A percentile compares a stretch with the other conserved stretches of the same genome.
phyloP scores from a whole-genome alignment of 805 yeast species.

The Pichia deserticola region DNA sequence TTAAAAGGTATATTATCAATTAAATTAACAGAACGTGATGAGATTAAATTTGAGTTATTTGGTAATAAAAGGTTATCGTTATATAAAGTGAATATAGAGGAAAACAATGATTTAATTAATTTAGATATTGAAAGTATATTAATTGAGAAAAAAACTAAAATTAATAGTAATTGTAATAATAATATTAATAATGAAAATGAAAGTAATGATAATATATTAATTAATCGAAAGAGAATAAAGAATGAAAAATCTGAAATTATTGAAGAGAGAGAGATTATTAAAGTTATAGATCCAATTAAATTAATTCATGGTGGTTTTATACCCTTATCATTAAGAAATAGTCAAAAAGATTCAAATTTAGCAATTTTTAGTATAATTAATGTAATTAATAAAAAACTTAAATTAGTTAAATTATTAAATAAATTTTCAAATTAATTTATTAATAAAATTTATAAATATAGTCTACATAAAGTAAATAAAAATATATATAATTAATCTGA shows the following conservation, averaged over 20 bases:
- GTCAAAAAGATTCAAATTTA: constrained; percentile 13
- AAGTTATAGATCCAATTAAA: constrained; percentile 16
- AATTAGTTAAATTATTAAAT: constrained; percentile 6
- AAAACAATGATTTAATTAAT: too few species aligned
- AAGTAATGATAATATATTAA: background rate
- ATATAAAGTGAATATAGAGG: constrained; percentile 2
- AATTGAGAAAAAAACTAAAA: background rate
- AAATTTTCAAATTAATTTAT: background rate
- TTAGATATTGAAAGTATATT: background rate
- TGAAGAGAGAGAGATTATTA: constrained; percentile 1
- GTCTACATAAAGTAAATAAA: background rate
- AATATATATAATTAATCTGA: constrained; percentile 14
- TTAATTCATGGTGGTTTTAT: constrained; percentile 24
- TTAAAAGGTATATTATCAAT: constrained; percentile 1
- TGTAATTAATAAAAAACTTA: constrained; percentile 9
- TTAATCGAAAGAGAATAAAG: constrained; percentile 6
- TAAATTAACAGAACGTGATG: constrained; percentile 12
- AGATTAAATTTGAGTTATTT: constrained; percentile 4
- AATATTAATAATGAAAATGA: background rate
- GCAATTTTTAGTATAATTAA: constrained; percentile 8
- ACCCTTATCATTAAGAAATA: constrained; percentile 14
- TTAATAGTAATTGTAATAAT: background rate
- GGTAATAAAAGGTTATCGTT: constrained; percentile 5
- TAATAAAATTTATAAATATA: background rate
- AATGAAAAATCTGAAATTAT: constrained; percentile 11